Conservation (phyloP, 148 eudicot genomes). For the Nepenthes mirabilis region DNA sequence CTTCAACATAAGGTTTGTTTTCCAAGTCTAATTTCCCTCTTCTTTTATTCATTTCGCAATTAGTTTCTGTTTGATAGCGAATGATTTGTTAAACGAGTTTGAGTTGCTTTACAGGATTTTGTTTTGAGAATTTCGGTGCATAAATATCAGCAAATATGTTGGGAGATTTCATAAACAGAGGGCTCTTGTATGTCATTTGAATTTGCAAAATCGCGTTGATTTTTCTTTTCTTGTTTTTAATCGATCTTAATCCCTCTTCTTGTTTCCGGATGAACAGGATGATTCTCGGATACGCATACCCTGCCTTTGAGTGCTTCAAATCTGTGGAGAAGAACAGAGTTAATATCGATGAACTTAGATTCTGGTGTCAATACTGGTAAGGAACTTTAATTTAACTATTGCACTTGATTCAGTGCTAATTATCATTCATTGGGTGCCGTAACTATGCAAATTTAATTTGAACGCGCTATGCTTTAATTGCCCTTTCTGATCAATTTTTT, state of each 20-base stretch:
- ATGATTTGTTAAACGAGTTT: background rate
- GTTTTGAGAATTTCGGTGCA: background rate
- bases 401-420: background rate
- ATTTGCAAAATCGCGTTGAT: background rate
- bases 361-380: conserved; percentile 99
- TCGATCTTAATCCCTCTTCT: background rate
- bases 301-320: conserved; percentile 94
- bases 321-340: conserved; percentile 73
- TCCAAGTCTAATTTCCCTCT: background rate
- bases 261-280: conserved; percentile 26
- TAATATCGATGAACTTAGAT: conserved; percentile 64
- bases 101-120: background rate
- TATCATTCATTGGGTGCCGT: background rate
- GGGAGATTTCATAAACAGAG: conserved; percentile 60
- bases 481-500: too few species aligned
- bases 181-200: conserved; percentile 44
- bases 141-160: conserved; percentile 31
- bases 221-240: background rate
- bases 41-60: background rate
- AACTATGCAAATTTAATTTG: background rate
- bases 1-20: background rate
- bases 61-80: background rate
- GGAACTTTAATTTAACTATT: background rate
- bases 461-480: too few species aligned
- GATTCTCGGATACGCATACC: conserved; percentile 85